Evolutionary conservation across 352 stramenopile species (phyloP), one percentile per base, ranked within the genome.

Genomic region (Poterioochromonas sp.): DNA sequence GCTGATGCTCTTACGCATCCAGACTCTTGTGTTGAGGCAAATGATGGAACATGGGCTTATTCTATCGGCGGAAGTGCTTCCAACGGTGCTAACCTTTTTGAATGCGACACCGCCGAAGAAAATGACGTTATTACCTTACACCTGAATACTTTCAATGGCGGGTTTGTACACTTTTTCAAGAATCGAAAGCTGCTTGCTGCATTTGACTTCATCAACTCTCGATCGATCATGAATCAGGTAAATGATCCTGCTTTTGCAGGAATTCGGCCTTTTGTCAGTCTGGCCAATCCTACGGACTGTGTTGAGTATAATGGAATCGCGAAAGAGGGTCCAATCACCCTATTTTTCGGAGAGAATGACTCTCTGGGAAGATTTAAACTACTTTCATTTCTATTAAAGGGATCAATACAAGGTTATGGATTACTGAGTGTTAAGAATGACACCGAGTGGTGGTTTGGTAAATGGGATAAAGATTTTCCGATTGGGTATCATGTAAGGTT

Each of bases 41-140:
- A 76, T 40, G 40, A 60, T 29, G 49, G 49, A 8, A 76, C 69
- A 29, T 78, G 71, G 71, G 39, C 71, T 3, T 78, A 78, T 35
- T 78, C 44, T 11, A 29, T 29, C 2, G 15, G 2, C 1, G 71
- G 71, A 5, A 37, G 1, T 49, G 47, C 47, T 32, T 69, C 41
- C 34, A 40, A 78, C 39, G 71, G 71, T 34, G 12, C 26, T 34
- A 39, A 63, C 47, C 32, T 68, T 2, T 44, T 47, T 35, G 0
- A 40, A 0, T 63, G 41, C 26, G 71, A 78, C 26, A 8, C 11
- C 11, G 47, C 47, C 3, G 43, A 65, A 22, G 47, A 78, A 51
- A 37, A 37, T 18, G 71, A 78, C 47, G 18, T 15, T 1, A 68
- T 78, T 37, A 8, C 41, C 3, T 1, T 78, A 29, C 43, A 78